phyloP scores from a whole-genome alignment of 768 basidiomycete genomes.

The Rhodosporidiobolus odoratus region DNA sequence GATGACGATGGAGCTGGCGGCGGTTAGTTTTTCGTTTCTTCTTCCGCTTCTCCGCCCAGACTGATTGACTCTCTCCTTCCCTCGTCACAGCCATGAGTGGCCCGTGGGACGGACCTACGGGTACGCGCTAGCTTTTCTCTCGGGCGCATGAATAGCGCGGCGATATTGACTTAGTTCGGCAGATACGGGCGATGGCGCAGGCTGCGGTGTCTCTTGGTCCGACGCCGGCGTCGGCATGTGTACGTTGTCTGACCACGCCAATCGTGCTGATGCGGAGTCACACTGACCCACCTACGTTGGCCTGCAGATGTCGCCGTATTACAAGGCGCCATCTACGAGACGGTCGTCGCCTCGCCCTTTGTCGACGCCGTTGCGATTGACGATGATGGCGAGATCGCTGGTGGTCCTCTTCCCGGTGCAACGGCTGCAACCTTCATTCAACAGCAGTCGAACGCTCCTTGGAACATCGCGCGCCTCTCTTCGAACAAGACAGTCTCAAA shows the following conservation, averaged over 20 bases:
- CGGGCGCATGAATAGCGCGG: not conserved
- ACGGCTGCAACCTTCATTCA: constrained; percentile 11
- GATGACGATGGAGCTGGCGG: too few relatives aligned
- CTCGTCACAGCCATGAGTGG: constrained; percentile 9
- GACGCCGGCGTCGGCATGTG: constrained; percentile 15
- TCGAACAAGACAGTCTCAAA: constrained; percentile 10
- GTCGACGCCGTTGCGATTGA: constrained; percentile 15
- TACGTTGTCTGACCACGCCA: not conserved
- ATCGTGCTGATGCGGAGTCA: not conserved
- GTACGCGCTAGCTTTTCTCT: not conserved
- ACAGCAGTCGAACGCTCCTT: constrained; percentile 11
- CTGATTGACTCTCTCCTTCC: not conserved
- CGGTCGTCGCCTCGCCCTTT: too few relatives aligned
- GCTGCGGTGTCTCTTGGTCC: not conserved
- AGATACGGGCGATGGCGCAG: constrained; percentile 14
- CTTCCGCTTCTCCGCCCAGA: too few relatives aligned
- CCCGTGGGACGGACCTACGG: constrained; percentile 17
- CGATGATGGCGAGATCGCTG: constrained; percentile 16
- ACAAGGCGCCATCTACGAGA: constrained; percentile 15
- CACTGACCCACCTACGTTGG: not conserved
- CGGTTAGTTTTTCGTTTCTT: not conserved
- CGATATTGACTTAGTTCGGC: not conserved
- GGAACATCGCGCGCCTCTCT: constrained; percentile 20
- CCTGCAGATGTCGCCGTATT: constrained; percentile 14
- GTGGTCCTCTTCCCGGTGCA: constrained; percentile 13